Base-by-base conservation (phyloP, 345 rosid species). In the Turnera subulata region DNA sequence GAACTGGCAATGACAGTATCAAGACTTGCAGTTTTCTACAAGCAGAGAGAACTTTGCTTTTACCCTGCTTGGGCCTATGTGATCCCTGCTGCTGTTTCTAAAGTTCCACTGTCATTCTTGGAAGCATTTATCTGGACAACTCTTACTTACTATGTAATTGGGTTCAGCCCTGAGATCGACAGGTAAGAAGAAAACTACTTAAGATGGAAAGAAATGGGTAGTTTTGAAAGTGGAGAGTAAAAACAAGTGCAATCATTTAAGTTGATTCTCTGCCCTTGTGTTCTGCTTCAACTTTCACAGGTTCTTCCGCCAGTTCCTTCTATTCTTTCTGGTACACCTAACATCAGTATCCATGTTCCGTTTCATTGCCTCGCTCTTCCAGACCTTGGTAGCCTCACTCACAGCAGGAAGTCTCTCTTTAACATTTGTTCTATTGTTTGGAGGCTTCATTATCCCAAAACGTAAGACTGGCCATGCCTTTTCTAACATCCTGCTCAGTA, bases 31-130 rank as follows among this genome's bases (percentile, higher is more conserved):
- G 74, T 79, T 40, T 85, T 85, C 71, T 69, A 81, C 53, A 85
- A 85, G 45, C 93, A 85, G 59, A 77, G 73, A 45, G 83, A 75
- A 60, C 51, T 81, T 43, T 55, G 47, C 57, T 83, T 81, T 67
- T 83, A 79, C 65, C 93, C 86, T 15, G 83, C 86, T 29, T 83
- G 89, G 89, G 93, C 85, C 35, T 85, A 77, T 60, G 83, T 79
- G 22, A 58, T 85, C 49, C 89, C 93, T 11, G 70, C 84, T 39
- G 49, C 80, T 12, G 19, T 83, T 14, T 61, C 83, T 25, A 79
- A 77, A 58, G 15, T 83, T 53, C 89, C 93, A 15, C 54, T 82
- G 29, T 83, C 86, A 1, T 53, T 85, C 12, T 9, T 82, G 43
- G 80, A 79, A 64, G 63, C 86, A 37, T 43, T 81, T 4, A 77